Conservation (phyloP, 2,329 filamentous ascomycete species). For the Phaeosphaeriaceae sp. region DNA sequence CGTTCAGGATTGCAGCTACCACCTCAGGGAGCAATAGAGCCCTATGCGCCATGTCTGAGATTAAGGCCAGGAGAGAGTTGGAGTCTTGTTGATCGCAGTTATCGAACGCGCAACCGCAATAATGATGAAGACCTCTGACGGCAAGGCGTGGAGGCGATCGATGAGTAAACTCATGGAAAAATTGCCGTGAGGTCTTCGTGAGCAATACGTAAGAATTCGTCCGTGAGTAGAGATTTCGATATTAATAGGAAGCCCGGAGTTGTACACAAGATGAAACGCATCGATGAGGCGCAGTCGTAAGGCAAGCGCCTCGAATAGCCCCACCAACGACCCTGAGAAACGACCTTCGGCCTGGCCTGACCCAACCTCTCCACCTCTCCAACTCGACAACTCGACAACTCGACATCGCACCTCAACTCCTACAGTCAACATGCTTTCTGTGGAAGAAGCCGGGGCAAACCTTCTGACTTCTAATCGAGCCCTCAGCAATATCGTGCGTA, state of each 20-base stretch:
- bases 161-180: background rate
- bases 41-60: background rate
- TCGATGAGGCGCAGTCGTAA: background rate
- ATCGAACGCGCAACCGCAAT: background rate
- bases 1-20: background rate
- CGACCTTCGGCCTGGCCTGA: background rate
- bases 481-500: background rate
- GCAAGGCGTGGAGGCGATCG: background rate
- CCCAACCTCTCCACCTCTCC: background rate
- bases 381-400: background rate
- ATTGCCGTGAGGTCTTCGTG: background rate
- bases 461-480: background rate
- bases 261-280: background rate
- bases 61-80: background rate
- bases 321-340: background rate
- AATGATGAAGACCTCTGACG: background rate
- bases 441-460: background rate
- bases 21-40: background rate
- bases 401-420: background rate
- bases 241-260: background rate
- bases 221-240: background rate
- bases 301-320: background rate
- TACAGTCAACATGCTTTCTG: background rate
- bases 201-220: background rate
- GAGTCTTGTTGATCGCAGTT: background rate